These are phyloP conservation scores for Zymoseptoria passerinii DNA, from an alignment of 2,329 filamentous ascomycete species.

Conservation along the genomic window DNA sequence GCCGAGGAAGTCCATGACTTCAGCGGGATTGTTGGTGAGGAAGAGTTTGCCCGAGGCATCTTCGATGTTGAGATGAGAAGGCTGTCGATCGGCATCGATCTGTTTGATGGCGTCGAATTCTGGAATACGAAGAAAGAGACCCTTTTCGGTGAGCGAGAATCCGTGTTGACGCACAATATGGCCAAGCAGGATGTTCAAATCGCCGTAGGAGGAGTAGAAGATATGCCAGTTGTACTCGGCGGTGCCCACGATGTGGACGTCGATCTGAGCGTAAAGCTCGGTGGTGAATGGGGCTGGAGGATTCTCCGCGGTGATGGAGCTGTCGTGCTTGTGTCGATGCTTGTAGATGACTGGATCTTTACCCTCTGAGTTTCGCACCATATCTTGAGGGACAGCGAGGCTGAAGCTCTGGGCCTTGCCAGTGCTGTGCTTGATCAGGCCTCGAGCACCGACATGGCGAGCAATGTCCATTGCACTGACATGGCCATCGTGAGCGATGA, in stretches of 20 bases:
- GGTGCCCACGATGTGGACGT: conserved; percentile 50
- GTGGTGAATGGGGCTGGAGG: conserved; percentile 2
- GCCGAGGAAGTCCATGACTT: conserved; percentile 56
- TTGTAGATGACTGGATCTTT: conserved; percentile 9
- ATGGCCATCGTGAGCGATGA: conserved; percentile 37
- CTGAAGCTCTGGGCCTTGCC: conserved; percentile 10
- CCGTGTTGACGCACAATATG: conserved; percentile 56
- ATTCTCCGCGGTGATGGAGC: not conserved
- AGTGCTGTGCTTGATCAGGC: conserved; percentile 15
- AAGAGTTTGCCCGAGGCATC: conserved; percentile 47
- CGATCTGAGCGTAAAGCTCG: conserved; percentile 53
- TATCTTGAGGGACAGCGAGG: conserved; percentile 19
- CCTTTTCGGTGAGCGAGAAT: conserved; percentile 56
- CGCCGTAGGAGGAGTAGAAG: conserved; percentile 65
- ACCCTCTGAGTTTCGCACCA: not conserved
- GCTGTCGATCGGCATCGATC: conserved; percentile 19
- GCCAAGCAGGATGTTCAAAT: conserved; percentile 59
- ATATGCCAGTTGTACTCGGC: conserved; percentile 50
- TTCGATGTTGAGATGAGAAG: conserved; percentile 9
- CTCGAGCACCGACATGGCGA: conserved; percentile 39
- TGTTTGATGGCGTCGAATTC: conserved; percentile 56
- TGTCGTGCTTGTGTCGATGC: conserved; percentile 4
- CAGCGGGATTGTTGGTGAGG: conserved; percentile 49
- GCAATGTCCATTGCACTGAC: conserved; percentile 30
- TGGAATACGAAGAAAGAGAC: conserved; percentile 56